A percentile compares a stretch with the other conserved stretches of the same genome.
phyloP scores from a whole-genome alignment of 352 stramenopile genomes.

The Pythium aquatile region DNA sequence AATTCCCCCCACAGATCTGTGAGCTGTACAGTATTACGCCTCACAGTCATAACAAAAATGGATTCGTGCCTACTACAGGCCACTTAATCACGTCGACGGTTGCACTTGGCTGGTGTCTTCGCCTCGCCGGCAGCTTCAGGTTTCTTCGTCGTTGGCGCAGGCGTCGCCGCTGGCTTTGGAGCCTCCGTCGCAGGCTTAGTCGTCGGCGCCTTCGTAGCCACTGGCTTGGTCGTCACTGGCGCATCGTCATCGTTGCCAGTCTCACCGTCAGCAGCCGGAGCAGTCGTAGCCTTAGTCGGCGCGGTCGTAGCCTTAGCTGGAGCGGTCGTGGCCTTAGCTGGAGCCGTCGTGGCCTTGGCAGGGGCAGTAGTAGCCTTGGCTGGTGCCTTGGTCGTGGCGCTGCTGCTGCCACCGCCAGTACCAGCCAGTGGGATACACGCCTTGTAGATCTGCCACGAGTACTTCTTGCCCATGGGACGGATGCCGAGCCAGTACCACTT shows the following conservation, averaged over 20 bases:
- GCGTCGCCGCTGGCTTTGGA: background rate
- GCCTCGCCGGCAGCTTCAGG: conserved; percentile 7
- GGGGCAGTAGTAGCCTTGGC: background rate
- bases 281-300: background rate
- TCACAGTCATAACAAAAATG: conserved; percentile 1
- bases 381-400: conserved; percentile 9
- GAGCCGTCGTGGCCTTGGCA: conserved; percentile 2
- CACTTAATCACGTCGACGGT: conserved; percentile 14
- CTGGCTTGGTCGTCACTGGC: conserved; percentile 11
- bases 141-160: conserved; percentile 1
- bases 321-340: conserved; percentile 1
- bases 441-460: conserved; percentile 68
- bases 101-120: conserved; percentile 15
- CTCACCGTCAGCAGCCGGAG: background rate
- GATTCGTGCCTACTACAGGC: background rate
- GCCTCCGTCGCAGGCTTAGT: conserved; percentile 8
- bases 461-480: conserved; percentile 30
- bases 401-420: background rate
- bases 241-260: conserved; percentile 11
- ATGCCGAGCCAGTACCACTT: conserved; percentile 31
- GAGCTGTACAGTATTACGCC: background rate
- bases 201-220: background rate
- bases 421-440: conserved; percentile 31
- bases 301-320: background rate
- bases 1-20: background rate